Evolutionary conservation across 176 grass and related monocot species (phyloP), one percentile per base, ranked within the genome.

Genomic region (Miscanthus lutarioriparius): DNA sequence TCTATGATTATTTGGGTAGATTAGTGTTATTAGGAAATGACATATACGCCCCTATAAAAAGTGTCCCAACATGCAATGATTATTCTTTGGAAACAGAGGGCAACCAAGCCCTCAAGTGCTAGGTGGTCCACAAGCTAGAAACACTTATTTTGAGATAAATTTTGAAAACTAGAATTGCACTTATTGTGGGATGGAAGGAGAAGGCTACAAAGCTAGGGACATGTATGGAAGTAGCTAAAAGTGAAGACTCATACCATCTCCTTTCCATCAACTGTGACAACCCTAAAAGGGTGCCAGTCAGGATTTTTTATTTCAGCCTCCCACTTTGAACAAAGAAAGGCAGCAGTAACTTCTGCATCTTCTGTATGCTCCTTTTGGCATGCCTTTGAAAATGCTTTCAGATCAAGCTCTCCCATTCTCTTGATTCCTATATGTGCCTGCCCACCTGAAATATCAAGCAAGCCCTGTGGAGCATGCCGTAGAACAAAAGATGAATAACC

Each of bases 341-440:
- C 77, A 80, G 88, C 71, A 23, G 87, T 83, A n/a, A 56, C 12
- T 26, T 92, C 80, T 39, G 81, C 83, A 51, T 97, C 90, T 62
- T 70, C 77, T 64, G 83, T 27, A 51, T 72, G 89, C 47, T 80
- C 87, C 10, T 67, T 58, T 59, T 41, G 88, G 76, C 88, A 94
- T 12, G 73, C 83, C 80, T 78, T 87, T 26, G 77, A 69, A 82
- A 97, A 87, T 58, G 79, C 66, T 87, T 89, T 88, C 39, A 77
- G 67, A 82, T 97, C 92, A 70, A 94, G 86, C 54, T 94, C 90
- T 7, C 92, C 92, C 88, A 94, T 89, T 75, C 88, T 91, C 56
- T 92, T 97, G 41, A 97, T 87, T 32, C 79, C 79, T 40, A 88
- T 83, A 78, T 78, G 51, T 78, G 40, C 23, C 28, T 4, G 86